These are phyloP conservation scores for Russula compacta DNA, from an alignment of 768 basidiomycete species.

Conservation along the genomic window DNA sequence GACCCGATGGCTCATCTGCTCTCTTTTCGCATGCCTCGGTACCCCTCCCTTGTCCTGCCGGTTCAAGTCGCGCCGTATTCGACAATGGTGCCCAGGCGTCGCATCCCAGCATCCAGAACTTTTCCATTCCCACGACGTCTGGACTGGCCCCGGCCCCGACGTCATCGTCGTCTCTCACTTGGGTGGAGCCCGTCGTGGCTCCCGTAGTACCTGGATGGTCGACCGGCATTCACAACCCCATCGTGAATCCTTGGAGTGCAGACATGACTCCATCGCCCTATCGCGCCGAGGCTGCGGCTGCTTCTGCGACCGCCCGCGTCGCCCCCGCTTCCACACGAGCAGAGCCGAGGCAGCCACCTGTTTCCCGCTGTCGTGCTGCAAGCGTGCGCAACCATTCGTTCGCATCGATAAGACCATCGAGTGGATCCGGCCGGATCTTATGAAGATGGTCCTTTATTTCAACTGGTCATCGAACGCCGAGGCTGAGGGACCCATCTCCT, in stretches of 20 bases:
- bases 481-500: not conserved
- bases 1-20: not conserved
- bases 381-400: not conserved
- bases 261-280: too few species aligned
- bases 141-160: not conserved
- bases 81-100: not conserved
- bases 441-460: slow-evolving; percentile 3
- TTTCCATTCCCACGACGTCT: not conserved
- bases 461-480: slow-evolving; percentile 4
- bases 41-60: not conserved
- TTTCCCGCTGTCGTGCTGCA: not conserved
- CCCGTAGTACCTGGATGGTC: not conserved
- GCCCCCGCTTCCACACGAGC: not conserved
- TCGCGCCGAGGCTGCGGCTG: too few species aligned
- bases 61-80: not conserved
- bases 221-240: not conserved
- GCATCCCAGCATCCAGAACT: not conserved
- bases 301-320: not conserved
- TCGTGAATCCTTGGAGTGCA: not conserved
- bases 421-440: slow-evolving; percentile 7
- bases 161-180: not conserved
- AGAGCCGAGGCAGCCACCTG: not conserved
- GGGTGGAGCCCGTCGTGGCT: not conserved
- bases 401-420: not conserved
- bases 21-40: not conserved